Percentiles rank a stretch among this genome's conserved stretches.
These are phyloP conservation scores for Fagus crenata DNA, from an alignment of 306 rosid genomes.

Conservation along the genomic window DNA sequence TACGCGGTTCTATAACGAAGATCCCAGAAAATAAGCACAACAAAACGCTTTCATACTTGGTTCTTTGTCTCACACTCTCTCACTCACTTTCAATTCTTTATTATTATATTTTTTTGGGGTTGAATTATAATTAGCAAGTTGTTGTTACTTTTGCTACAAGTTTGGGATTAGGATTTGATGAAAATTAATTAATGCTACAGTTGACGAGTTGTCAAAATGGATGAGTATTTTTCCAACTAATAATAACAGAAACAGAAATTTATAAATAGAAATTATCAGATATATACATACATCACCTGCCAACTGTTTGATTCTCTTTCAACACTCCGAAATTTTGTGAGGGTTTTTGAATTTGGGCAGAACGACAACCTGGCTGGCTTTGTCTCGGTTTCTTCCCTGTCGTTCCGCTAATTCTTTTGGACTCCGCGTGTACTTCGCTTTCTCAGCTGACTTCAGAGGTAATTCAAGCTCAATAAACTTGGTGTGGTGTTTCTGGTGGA, in stretches of 20 bases:
- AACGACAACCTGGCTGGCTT: too few species aligned
- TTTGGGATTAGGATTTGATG: slow-evolving; percentile 1
- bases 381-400: too few species aligned
- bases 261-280: not conserved
- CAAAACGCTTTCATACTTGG: too few species aligned
- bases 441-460: not conserved
- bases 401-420: too few species aligned
- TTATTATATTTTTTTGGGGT: not conserved
- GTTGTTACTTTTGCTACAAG: slow-evolving; percentile 48
- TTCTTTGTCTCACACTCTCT: too few species aligned
- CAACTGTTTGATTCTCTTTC: slow-evolving; percentile 14
- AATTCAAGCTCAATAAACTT: not conserved
- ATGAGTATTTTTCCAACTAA: slow-evolving; percentile 28
- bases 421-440: too few species aligned
- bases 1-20: too few species aligned
- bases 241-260: slow-evolving; percentile 14
- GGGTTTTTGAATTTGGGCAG: too few species aligned
- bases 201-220: slow-evolving; percentile 21
- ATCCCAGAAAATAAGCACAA: too few species aligned
- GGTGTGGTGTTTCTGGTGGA: not conserved
- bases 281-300: not conserved
- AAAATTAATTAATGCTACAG: not conserved
- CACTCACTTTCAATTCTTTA: too few species aligned
- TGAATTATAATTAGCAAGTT: slow-evolving; percentile 2
- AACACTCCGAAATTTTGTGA: too few species aligned